A percentile compares a stretch with the other conserved stretches of the same genome.
Evolutionary conservation across 164 flowering plant species (phyloP).

Genomic region (Hamamelis virginiana): DNA sequence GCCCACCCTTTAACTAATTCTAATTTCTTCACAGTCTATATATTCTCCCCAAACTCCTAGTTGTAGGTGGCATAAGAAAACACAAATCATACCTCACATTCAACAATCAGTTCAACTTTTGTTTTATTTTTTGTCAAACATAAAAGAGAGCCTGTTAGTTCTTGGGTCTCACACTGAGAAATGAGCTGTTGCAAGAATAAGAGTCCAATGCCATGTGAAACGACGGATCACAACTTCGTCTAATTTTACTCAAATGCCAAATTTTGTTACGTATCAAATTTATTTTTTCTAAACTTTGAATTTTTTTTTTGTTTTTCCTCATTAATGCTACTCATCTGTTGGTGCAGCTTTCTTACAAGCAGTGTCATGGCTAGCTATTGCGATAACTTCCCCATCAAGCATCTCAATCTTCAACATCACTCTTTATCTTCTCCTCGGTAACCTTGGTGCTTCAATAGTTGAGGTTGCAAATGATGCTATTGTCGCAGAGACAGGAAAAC

Average conservation of each 20-base stretch:
- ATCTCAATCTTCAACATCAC: slow-evolving; percentile 54
- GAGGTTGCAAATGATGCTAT: slow-evolving; percentile 98
- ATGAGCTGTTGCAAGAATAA: too few species aligned
- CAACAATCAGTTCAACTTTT: too few species aligned
- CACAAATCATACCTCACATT: too few species aligned
- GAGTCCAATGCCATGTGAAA: too few species aligned
- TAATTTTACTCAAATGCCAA: not conserved
- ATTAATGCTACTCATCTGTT: slow-evolving; percentile 4
- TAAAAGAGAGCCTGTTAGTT: too few species aligned
- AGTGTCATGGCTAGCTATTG: slow-evolving; percentile 81
- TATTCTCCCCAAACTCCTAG: too few species aligned
- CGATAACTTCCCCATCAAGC: slow-evolving; percentile 47
- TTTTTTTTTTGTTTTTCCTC: not conserved
- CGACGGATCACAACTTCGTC: not conserved
- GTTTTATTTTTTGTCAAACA: too few species aligned
- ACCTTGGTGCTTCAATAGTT: slow-evolving; percentile 89
- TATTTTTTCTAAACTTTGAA: not conserved
- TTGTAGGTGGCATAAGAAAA: too few species aligned
- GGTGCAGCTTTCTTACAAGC: slow-evolving; percentile 87
- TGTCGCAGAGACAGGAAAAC: slow-evolving; percentile 83
- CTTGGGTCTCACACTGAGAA: too few species aligned
- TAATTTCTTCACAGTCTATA: too few species aligned
- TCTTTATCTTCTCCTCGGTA: slow-evolving; percentile 73
- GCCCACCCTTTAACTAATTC: too few species aligned
- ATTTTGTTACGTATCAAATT: not conserved